These are phyloP conservation scores for Phytophthora tubulina DNA, from an alignment of 352 stramenopile species.

Conservation along the genomic window DNA sequence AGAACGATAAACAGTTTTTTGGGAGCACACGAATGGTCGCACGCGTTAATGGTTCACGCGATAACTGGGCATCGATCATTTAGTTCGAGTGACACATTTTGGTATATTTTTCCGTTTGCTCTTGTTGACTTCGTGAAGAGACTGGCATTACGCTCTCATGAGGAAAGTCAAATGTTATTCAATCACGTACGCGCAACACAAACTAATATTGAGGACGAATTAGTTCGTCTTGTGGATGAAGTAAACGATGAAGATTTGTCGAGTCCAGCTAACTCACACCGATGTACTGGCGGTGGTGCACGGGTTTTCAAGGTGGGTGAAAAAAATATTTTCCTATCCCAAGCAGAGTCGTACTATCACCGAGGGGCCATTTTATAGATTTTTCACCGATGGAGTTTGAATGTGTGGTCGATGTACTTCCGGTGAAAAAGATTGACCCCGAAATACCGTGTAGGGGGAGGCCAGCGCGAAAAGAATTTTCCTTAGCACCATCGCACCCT, in stretches of 20 bases:
- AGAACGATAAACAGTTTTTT: slow-evolving; percentile 17
- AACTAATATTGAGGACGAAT: slow-evolving; percentile 1
- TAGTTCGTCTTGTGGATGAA: neutral
- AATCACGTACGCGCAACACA: no score
- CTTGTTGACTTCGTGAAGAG: slow-evolving; percentile 2
- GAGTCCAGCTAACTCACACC: neutral
- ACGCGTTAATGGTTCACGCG: slow-evolving; percentile 17
- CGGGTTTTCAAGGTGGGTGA: neutral
- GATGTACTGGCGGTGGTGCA: slow-evolving; percentile 1
- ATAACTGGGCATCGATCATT: slow-evolving; percentile 5
- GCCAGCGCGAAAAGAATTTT: neutral
- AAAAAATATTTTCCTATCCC: slow-evolving; percentile 2
- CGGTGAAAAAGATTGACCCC: neutral
- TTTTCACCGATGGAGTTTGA: slow-evolving; percentile 11
- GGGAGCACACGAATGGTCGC: slow-evolving; percentile 12
- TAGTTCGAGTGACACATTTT: slow-evolving; percentile 18
- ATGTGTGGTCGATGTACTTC: slow-evolving; percentile 6
- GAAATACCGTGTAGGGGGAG: neutral
- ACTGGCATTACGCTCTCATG: no score
- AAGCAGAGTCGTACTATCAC: slow-evolving; percentile 16
- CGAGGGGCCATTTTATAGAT: neutral
- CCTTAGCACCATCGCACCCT: slow-evolving; percentile 2
- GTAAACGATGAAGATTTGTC: neutral
- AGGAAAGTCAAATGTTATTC: no score
- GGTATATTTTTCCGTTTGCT: slow-evolving; percentile 14